Evolutionary conservation across 163 green algal species (phyloP).

Genomic region (Scenedesmus sp.): DNA sequence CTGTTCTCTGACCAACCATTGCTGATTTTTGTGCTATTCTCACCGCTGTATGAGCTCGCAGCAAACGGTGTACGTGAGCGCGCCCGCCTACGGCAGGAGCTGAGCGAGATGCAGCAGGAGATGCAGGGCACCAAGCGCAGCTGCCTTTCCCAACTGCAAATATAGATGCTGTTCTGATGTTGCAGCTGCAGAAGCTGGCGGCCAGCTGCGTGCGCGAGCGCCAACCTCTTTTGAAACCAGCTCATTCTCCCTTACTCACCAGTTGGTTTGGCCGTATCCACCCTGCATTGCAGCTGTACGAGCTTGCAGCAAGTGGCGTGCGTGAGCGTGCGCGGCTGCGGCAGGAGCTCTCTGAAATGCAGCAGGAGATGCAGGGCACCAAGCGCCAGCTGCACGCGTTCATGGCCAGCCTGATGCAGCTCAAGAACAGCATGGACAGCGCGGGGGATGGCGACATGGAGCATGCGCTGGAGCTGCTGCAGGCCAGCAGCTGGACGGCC

Average conservation of each 20-base stretch:
- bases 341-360: conserved; percentile 41
- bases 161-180: not conserved
- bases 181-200: not conserved
- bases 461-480: conserved; percentile 48
- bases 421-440: conserved; percentile 48
- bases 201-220: too few relatives aligned
- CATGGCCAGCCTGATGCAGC: conserved; percentile 45
- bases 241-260: too few relatives aligned
- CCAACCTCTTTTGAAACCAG: too few relatives aligned
- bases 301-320: conserved; percentile 42
- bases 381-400: conserved; percentile 47
- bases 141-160: not conserved
- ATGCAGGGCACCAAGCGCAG: conserved; percentile 49
- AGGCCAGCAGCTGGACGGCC: conserved; percentile 35
- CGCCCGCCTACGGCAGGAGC: conserved; percentile 36
- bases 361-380: conserved; percentile 47
- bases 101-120: conserved; percentile 43
- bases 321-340: conserved; percentile 34
- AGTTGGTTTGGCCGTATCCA: too few relatives aligned
- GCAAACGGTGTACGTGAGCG: conserved; percentile 36
- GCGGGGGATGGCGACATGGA: conserved; percentile 39
- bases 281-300: conserved; percentile 28
- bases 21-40: too few relatives aligned
- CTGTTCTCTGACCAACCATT: too few relatives aligned
- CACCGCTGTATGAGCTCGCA: conserved; percentile 44